phyloP scores from a whole-genome alignment of 202 grass and related monocot genomes.

The Saccharum hybrid region DNA sequence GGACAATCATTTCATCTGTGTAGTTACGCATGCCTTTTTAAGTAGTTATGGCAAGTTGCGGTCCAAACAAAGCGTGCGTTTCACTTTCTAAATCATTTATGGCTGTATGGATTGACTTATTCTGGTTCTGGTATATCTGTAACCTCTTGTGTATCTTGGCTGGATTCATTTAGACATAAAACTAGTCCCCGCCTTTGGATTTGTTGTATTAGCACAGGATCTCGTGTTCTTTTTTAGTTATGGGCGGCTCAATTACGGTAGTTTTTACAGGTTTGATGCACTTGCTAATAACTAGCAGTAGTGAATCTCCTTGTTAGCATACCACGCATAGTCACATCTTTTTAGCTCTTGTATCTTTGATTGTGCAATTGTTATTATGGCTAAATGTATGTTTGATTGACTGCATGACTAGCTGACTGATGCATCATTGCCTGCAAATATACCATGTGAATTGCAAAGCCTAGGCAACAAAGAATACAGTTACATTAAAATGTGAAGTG shows the following conservation, averaged over 20 bases:
- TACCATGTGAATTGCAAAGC: background rate
- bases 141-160: too few species aligned
- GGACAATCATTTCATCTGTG: background rate
- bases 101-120: too few species aligned
- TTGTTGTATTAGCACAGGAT: too few species aligned
- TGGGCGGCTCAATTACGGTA: too few species aligned
- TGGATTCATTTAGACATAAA: too few species aligned
- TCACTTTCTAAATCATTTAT: background rate
- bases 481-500: background rate
- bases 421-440: background rate
- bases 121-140: too few species aligned
- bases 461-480: background rate
- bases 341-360: background rate
- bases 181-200: too few species aligned
- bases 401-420: background rate
- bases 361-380: background rate
- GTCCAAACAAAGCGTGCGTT: background rate
- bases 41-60: background rate
- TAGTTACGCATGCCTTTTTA: too few species aligned
- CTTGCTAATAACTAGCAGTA: too few species aligned
- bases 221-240: too few species aligned
- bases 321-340: background rate
- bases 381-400: background rate
- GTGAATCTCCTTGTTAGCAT: too few species aligned
- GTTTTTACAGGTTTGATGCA: too few species aligned